These are phyloP conservation scores for Ophiostoma perfectum DNA, from an alignment of 2,329 filamentous ascomycete species.

Conservation along the genomic window DNA sequence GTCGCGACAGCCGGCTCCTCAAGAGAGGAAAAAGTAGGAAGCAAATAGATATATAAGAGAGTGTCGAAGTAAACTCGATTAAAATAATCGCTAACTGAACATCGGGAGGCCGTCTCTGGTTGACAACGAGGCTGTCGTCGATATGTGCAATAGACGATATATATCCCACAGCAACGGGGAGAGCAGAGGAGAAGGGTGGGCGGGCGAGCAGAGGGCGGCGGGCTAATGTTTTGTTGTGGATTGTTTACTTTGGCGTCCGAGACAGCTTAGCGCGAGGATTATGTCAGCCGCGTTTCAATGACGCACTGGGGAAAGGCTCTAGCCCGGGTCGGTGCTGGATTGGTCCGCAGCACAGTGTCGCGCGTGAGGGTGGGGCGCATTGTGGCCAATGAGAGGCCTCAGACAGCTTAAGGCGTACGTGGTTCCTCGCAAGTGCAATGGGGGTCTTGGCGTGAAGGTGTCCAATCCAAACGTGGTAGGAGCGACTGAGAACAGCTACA, in stretches of 20 bases:
- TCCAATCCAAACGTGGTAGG: constrained; percentile 10
- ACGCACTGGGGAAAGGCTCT: constrained; percentile 11
- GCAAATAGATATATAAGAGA: not conserved
- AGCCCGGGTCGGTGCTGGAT: not conserved
- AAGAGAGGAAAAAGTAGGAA: not conserved
- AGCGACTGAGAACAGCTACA: constrained; percentile 20
- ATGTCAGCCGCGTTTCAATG: not conserved
- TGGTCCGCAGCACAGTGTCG: constrained; percentile 16
- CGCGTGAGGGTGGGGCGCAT: not conserved
- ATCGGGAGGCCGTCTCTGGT: not conserved
- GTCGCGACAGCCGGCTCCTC: not conserved
- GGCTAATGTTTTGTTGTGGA: constrained; percentile 20
- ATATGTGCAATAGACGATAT: not conserved
- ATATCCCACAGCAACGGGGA: constrained; percentile 9
- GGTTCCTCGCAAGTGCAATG: constrained; percentile 20
- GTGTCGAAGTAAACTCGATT: not conserved
- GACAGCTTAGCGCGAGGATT: constrained; percentile 2
- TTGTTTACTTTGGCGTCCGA: constrained; percentile 25
- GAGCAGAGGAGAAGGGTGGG: not conserved
- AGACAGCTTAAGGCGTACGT: constrained; percentile 25
- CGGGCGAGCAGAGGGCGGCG: not conserved
- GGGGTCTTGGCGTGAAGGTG: constrained; percentile 13
- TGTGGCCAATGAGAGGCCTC: constrained; percentile 21
- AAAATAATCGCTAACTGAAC: not conserved
- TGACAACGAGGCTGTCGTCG: constrained; percentile 7